phyloP scores from a whole-genome alignment of 1,284 basidiomycete species.

The Trichosporon coremiiforme region DNA sequence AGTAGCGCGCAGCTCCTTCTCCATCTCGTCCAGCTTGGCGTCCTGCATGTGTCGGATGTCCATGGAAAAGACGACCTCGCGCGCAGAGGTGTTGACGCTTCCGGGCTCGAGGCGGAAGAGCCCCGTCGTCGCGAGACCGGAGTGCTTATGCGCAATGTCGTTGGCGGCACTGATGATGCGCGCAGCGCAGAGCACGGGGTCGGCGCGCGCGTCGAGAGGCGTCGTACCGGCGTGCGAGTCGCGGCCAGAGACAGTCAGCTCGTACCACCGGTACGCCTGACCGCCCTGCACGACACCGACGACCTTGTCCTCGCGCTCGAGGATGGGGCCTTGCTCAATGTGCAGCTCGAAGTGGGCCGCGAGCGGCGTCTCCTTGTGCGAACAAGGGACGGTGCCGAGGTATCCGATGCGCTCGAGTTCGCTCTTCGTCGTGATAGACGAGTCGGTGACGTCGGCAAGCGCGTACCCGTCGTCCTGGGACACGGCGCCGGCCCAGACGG shows the following conservation, averaged over 20 bases:
- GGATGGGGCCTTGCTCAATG: constrained; percentile 47
- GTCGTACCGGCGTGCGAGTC: constrained; percentile 42
- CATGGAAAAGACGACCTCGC: constrained; percentile 32
- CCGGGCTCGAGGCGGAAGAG: constrained; percentile 28
- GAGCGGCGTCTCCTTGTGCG: constrained; percentile 32
- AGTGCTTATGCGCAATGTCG: constrained; percentile 29
- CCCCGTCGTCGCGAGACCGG: constrained; percentile 35
- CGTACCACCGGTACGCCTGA: constrained; percentile 41
- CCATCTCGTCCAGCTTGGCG: constrained; percentile 30
- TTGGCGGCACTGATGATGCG: constrained; percentile 28
- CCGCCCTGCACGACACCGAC: constrained; percentile 38
- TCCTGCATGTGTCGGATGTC: constrained; percentile 37
- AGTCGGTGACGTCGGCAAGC: constrained; percentile 27
- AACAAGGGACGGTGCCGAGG: constrained; percentile 30
- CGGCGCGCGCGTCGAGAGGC: constrained; percentile 34
- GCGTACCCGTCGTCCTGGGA: constrained; percentile 29
- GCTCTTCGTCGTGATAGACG: constrained; percentile 20
- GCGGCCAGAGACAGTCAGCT: constrained; percentile 36
- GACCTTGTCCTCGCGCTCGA: constrained; percentile 31
- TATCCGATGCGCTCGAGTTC: constrained; percentile 38
- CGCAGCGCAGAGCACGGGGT: constrained; percentile 32
- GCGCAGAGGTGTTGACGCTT: constrained; percentile 34
- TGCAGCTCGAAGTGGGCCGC: constrained; percentile 47
- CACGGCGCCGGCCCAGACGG: constrained; percentile 40
- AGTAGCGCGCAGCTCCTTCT: constrained; percentile 27